Base-by-base conservation (phyloP, 345 rosid species). In the Salix caprea region DNA sequence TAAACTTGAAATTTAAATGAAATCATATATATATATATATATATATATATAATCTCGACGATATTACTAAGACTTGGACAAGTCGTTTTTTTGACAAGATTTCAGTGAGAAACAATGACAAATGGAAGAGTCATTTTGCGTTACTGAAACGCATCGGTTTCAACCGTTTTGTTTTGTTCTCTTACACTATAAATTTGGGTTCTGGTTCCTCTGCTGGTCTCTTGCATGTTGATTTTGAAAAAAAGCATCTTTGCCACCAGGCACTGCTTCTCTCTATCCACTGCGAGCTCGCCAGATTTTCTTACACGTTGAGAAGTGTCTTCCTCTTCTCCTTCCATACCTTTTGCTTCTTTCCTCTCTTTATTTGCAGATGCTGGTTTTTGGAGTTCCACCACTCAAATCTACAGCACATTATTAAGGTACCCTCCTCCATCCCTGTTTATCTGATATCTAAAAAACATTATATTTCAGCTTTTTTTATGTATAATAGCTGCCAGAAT, bases 231-330 rank as follows among this genome's bases (percentile, higher is more conserved):
- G 60, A 65, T 24, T 74, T 34, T 44, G 44, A 37, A 42, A 32
- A 4, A 62, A 10, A 67, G 67, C 48, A 18, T 75, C 72, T 48
- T 75, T 75, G 78, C 78, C 72, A 75, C 66, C n/a, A 9, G 72
- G 19, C 72, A 24, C 16, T 50, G 36, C 18, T 9, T 26, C 56
- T 42, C 56, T 61, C 44, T 12, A 42, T 21, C 62, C 67, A 19
- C 36, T 40, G 54, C 19, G 7, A 73, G 15, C 76, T 61, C 44
- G 26, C 56, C 76, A 61, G 40, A 73, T 56, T 73, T n/a, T 54
- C 68, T 73, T 40, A 26, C 69, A 61, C 42, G 46, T 26, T 5
- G 18, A 44, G 16, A 44, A 4, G 50, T 61, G 23, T 39, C 32
- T 39, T 39, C 50, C 15, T 72, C 37, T 4, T 44, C 52, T 26